Evolutionary conservation across 495 filamentous ascomycete species (phyloP).

Genomic region (Podospora pseudoanserina): DNA sequence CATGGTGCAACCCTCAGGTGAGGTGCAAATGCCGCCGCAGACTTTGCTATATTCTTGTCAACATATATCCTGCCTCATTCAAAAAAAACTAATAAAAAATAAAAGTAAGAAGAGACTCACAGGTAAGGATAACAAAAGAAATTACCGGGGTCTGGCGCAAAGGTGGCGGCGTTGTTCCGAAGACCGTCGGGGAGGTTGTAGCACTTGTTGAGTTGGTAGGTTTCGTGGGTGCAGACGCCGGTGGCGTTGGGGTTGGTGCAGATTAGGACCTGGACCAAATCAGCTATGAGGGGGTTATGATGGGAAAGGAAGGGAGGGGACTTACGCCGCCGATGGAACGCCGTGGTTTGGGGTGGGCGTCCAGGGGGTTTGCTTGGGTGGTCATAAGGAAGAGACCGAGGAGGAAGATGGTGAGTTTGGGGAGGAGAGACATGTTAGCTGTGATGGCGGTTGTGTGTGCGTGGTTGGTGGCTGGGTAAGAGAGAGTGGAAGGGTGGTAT

Average conservation of each 20-base stretch:
- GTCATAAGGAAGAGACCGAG: not conserved
- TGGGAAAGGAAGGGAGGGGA: not conserved
- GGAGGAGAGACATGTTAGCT: not conserved
- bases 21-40: conserved; percentile 40
- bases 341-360: not conserved
- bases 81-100: not conserved
- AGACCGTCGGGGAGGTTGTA: conserved; percentile 34
- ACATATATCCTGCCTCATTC: not conserved
- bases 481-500: not conserved
- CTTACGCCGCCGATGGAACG: not conserved
- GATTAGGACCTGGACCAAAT: conserved; percentile 32
- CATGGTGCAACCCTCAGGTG: conserved; percentile 46
- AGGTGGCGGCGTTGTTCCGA: conserved; percentile 35
- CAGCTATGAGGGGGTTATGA: not conserved
- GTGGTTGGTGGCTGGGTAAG: too few relatives aligned
- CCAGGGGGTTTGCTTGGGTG: not conserved
- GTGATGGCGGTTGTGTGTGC: too few relatives aligned
- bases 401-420: not conserved
- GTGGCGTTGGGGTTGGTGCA: conserved; percentile 43
- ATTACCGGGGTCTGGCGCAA: conserved; percentile 40
- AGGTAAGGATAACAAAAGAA: conserved; percentile 41
- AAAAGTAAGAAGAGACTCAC: conserved; percentile 10
- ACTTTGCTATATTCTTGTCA: conserved; percentile 5
- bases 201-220: conserved; percentile 38
- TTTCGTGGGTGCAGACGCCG: conserved; percentile 35